These are phyloP conservation scores for Microstegium vimineum DNA, from an alignment of 176 grass and related monocot genomes.

Conservation along the genomic window DNA sequence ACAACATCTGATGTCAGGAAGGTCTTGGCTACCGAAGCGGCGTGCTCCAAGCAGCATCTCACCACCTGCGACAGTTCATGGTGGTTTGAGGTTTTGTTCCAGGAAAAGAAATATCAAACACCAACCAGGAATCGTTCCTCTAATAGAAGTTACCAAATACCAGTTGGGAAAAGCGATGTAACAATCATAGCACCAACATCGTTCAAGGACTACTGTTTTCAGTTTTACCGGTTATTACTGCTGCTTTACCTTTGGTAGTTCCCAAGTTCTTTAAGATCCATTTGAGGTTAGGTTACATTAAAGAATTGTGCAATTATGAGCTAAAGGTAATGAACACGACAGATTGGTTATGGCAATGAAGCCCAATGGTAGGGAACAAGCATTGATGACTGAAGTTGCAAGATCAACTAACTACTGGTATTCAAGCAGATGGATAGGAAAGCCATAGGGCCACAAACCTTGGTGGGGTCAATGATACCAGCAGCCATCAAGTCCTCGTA, in stretches of 20 bases:
- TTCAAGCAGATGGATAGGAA: not conserved
- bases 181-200: conserved; percentile 12
- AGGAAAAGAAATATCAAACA: not conserved
- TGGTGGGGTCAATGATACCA: conserved; percentile 98
- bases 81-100: not conserved
- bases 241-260: not conserved
- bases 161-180: not conserved
- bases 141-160: not conserved
- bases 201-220: not conserved
- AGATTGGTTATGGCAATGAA: not conserved
- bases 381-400: not conserved
- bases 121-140: not conserved
- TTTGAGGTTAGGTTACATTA: not conserved
- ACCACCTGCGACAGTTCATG: conserved; percentile 60
- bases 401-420: not conserved
- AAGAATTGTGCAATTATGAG: not conserved
- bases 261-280: not conserved
- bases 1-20: conserved; percentile 91
- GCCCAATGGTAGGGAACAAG: not conserved
- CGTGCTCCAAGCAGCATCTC: conserved; percentile 96
- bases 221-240: not conserved
- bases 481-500: conserved; percentile 99
- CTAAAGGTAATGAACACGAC: not conserved
- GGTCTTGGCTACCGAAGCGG: conserved; percentile 75
- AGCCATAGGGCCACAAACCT: conserved; percentile 42